phyloP scores from a whole-genome alignment of 257 asterid species.

The Nemophila menziesii region DNA sequence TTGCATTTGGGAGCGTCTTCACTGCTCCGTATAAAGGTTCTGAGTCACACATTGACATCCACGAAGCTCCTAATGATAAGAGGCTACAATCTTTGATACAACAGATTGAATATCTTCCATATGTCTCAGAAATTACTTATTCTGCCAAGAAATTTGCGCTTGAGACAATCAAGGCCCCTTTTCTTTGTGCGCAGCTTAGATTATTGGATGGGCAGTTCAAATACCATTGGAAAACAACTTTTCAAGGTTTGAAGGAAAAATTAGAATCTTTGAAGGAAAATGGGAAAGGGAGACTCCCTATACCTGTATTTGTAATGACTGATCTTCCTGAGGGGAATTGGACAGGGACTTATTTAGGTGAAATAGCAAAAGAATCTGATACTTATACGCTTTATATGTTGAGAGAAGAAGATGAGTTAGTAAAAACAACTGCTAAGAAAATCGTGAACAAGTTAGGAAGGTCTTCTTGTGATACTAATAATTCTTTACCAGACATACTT shows the following conservation, averaged over 20 bases:
- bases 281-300: conserved; percentile 39
- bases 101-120: conserved; percentile 63
- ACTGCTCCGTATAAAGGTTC: conserved; percentile 71
- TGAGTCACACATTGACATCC: conserved; percentile 80
- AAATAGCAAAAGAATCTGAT: conserved; percentile 38
- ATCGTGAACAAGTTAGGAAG: conserved; percentile 26
- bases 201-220: conserved; percentile 91
- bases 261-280: conserved; percentile 43
- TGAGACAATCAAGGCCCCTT: conserved; percentile 46
- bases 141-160: conserved; percentile 70
- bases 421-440: conserved; percentile 40
- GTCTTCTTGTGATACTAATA: conserved; percentile 15
- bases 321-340: conserved; percentile 69
- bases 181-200: conserved; percentile 82
- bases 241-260: conserved; percentile 41
- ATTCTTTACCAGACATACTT: conserved; percentile 43
- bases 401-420: conserved; percentile 42
- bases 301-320: conserved; percentile 81
- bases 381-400: conserved; percentile 42
- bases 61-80: conserved; percentile 40
- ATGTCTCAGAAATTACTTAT: conserved; percentile 46
- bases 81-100: conserved; percentile 43
- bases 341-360: conserved; percentile 70
- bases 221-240: conserved; percentile 62
- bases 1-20: conserved; percentile 78